Evolutionary conservation across 441 rosid genomes (phyloP).

Genomic region (Erysimum cheiri): DNA sequence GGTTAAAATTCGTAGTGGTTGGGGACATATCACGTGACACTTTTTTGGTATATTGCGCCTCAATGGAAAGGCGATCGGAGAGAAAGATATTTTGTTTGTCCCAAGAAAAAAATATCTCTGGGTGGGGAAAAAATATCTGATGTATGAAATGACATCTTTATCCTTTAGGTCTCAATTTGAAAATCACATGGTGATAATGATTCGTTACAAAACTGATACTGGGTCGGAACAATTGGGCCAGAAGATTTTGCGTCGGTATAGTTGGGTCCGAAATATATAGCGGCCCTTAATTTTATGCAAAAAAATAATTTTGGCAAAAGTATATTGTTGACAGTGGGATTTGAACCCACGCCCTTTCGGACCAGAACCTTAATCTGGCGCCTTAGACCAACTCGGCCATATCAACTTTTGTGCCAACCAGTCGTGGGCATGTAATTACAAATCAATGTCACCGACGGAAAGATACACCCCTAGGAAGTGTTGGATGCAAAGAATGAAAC

Average conservation of each 20-base stretch:
- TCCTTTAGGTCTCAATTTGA: neutral
- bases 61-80: slow-evolving; percentile 10
- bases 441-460: neutral
- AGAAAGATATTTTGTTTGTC: slow-evolving; percentile 17
- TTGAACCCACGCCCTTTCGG: slow-evolving; percentile 99
- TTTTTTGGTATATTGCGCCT: slow-evolving; percentile 30
- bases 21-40: slow-evolving; percentile 43
- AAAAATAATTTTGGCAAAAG: too few species aligned
- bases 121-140: slow-evolving; percentile 29
- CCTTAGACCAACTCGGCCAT: slow-evolving; percentile 50
- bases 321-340: slow-evolving; percentile 85
- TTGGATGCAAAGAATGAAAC: neutral
- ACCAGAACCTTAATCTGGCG: slow-evolving; percentile 99
- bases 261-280: too few species aligned
- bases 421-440: rapidly evolving
- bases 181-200: neutral
- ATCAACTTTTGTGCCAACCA: rapidly evolving
- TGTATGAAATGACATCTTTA: neutral
- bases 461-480: neutral
- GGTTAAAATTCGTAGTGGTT: slow-evolving; percentile 35
- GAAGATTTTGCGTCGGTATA: too few species aligned
- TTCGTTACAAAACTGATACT: neutral
- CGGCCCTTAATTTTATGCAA: too few species aligned
- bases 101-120: slow-evolving; percentile 36
- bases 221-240: neutral